A percentile compares a stretch with the other conserved stretches of the same genome.
Evolutionary conservation across 2,329 filamentous ascomycete species (phyloP).

Genomic region (Ophiostoma triangulosporum): DNA sequence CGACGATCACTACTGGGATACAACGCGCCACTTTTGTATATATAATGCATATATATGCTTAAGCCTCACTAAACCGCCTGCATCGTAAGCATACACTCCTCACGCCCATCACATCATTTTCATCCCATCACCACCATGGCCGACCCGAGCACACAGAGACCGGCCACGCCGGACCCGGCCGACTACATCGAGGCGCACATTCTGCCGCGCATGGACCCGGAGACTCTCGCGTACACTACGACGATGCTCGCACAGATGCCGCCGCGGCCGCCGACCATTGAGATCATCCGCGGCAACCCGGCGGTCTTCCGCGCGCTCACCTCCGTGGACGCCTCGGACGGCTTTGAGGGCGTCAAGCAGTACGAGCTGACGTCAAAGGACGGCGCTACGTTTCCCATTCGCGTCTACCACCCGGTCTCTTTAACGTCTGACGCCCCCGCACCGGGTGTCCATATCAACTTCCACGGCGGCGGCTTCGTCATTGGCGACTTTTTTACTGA

Average conservation of each 20-base stretch:
- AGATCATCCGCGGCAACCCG: conserved; percentile 7
- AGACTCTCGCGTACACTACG: conserved; percentile 7
- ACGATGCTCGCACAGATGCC: background rate
- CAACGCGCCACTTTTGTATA: too few relatives aligned
- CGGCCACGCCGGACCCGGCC: conserved; percentile 3
- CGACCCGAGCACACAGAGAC: background rate
- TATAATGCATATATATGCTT: too few relatives aligned
- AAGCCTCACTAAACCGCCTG: too few relatives aligned
- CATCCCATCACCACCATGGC: background rate
- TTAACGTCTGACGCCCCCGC: background rate
- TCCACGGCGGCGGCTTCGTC: conserved; percentile 24
- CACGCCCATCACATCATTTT: too few relatives aligned
- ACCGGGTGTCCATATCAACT: conserved; percentile 11
- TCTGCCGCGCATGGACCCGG: conserved; percentile 11
- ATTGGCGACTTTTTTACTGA: conserved; percentile 23
- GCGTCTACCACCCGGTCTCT: conserved; percentile 7
- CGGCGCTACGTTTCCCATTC: conserved; percentile 4
- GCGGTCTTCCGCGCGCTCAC: conserved; percentile 1
- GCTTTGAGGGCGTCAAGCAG: conserved; percentile 7
- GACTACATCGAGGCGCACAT: conserved; percentile 9
- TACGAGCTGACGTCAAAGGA: conserved; percentile 6
- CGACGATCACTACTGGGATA: too few relatives aligned
- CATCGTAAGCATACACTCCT: too few relatives aligned
- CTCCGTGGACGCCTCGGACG: conserved; percentile 5
- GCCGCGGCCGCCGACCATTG: background rate